Conservation (phyloP, 2,329 filamentous ascomycete species). For the Aspergillus ochraceus region DNA sequence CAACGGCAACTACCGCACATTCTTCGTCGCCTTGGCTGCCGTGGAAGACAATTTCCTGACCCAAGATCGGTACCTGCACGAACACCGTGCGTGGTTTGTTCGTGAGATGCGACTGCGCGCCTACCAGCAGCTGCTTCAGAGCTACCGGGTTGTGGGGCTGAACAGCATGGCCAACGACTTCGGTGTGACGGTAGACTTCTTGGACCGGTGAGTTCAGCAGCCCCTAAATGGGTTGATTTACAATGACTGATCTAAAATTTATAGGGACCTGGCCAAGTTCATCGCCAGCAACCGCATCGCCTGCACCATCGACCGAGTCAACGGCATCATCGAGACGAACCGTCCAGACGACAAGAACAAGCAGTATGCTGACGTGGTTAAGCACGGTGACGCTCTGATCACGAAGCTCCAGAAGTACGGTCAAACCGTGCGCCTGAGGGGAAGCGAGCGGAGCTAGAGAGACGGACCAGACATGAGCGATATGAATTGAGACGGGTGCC, state of each 20-base stretch:
- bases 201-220: conserved; percentile 71
- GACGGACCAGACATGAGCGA: neutral
- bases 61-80: conserved; percentile 90
- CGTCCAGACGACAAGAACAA: conserved; percentile 99
- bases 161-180: conserved; percentile 97
- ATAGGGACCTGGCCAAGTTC: conserved; percentile 90
- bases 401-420: conserved; percentile 99
- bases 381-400: conserved; percentile 95
- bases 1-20: conserved; percentile 87
- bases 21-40: conserved; percentile 84
- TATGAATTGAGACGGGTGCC: neutral
- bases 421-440: conserved; percentile 88
- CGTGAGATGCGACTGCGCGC: conserved; percentile 96
- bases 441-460: conserved; percentile 80
- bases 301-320: conserved; percentile 96
- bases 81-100: conserved; percentile 97
- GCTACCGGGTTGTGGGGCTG: conserved; percentile 94
- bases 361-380: conserved; percentile 97
- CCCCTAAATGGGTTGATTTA: neutral
- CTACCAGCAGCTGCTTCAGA: conserved; percentile 96
- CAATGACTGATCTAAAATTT: conserved; percentile 18
- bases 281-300: conserved; percentile 92
- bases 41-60: conserved; percentile 94
- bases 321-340: conserved; percentile 97
- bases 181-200: conserved; percentile 92